Base-by-base conservation (phyloP, 2,329 filamentous ascomycete genomes). In the Beauveria sp. region DNA sequence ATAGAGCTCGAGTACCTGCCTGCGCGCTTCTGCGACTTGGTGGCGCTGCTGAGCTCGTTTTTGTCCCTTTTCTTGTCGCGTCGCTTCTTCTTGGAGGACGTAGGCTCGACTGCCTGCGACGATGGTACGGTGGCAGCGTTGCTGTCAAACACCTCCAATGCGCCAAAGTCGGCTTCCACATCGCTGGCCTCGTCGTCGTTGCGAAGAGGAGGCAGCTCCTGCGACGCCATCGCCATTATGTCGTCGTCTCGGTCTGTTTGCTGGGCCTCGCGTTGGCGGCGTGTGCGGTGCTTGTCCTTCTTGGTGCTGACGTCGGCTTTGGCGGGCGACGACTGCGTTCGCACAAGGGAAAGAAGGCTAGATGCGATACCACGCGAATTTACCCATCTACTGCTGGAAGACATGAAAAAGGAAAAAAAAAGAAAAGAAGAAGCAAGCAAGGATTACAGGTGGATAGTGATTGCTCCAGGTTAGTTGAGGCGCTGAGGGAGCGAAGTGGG, bases 61-160 rank as follows among this genome's bases (percentile, higher is more conserved):
- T 70, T 50, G 16, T 50, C 45, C 45, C 46, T 56, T 16, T 28
- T 72, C 57, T 70, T 75, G 54, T 71, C 68, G 61, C 72, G 71
- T 56, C 71, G 73, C 26, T 68, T 64, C 60, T 70, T 73, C 56
- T 64, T 69, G 22, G 63, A 53, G 14, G 67, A 65, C 8, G 64
- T 34, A 26, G 60, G 46, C 24, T 62, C 57, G 30, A 67, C 61
- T 8, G 65, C 46, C 57, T 71, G 70, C 7, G 72, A 71, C 7
- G 71, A 69, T 14, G 34, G 34, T 38, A 16, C 14, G 53, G 70
- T 71, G n/a, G 69, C 66, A 53, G 70, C 65, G 64, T 73, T 75
- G 67, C 73, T 75, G 62, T 75, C 72, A 58, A 75, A 75, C 68
- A 75, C 72, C 53, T 75, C 71, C 56, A 75, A 69, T 26, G 70